phyloP scores from a whole-genome alignment of 106 monocot genomes.

The Hemerocallis citrina region DNA sequence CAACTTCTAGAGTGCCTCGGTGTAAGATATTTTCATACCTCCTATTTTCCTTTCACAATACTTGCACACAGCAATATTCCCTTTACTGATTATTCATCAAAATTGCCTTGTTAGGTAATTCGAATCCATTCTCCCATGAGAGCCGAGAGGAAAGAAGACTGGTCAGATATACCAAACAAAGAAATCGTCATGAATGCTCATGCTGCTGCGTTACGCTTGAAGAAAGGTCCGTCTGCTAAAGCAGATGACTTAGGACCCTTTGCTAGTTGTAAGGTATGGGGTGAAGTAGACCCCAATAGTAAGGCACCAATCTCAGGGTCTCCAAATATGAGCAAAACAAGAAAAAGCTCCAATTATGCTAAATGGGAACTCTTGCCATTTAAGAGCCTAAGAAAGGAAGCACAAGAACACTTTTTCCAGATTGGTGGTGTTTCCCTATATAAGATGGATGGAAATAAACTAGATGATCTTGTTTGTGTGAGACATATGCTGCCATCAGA shows the following conservation, averaged over 20 bases:
- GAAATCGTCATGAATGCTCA: slow-evolving; percentile 60
- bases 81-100: background rate
- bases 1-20: slow-evolving; percentile 97
- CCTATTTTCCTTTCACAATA: background rate
- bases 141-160: slow-evolving; percentile 58
- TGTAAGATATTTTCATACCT: slow-evolving; percentile 24
- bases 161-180: slow-evolving; percentile 78
- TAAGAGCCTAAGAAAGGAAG: slow-evolving; percentile 61
- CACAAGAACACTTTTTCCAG: slow-evolving; percentile 61
- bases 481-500: slow-evolving; percentile 29
- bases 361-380: slow-evolving; percentile 83
- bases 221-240: slow-evolving; percentile 30
- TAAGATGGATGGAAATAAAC: slow-evolving; percentile 96
- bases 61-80: background rate
- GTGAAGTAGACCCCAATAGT: slow-evolving; percentile 25
- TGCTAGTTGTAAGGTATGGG: slow-evolving; percentile 88
- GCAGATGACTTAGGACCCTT: slow-evolving; percentile 44
- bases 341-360: slow-evolving; percentile 67
- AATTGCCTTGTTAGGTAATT: slow-evolving; percentile 45
- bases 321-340: slow-evolving; percentile 44
- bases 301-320: slow-evolving; percentile 63
- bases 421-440: slow-evolving; percentile 76
- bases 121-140: slow-evolving; percentile 96
- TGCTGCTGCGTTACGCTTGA: slow-evolving; percentile 59
- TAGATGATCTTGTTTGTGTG: slow-evolving; percentile 95